Conservation (phyloP, 306 rosid genomes). For the Malus orientalis region DNA sequence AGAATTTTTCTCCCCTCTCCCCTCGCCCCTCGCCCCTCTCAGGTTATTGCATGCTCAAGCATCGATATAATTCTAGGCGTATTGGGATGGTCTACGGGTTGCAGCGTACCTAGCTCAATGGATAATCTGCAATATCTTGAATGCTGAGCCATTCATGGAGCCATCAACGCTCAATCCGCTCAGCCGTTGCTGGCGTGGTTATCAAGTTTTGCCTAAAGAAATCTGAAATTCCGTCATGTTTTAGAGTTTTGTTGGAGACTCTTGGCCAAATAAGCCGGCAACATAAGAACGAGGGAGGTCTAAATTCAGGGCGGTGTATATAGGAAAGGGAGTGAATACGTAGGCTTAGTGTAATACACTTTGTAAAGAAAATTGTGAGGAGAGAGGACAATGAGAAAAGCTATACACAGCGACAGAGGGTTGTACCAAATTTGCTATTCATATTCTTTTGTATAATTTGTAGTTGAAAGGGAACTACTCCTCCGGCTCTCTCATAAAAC, state of each 20-base stretch:
- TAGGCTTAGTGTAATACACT: conserved; percentile 37
- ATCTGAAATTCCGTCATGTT: conserved; percentile 7
- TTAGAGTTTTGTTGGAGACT: conserved; percentile 35
- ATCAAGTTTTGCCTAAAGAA: conserved; percentile 70
- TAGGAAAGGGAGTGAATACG: conserved; percentile 60
- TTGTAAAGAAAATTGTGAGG: conserved; percentile 52
- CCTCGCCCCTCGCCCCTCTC: conserved; percentile 6
- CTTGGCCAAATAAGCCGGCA: conserved; percentile 44
- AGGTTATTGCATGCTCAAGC: conserved; percentile 64
- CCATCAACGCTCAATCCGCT: conserved; percentile 8
- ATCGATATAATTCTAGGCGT: conserved; percentile 69
- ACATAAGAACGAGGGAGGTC: conserved; percentile 39
- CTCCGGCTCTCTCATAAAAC: too few species aligned
- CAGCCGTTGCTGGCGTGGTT: conserved; percentile 33
- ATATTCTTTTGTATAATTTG: not conserved
- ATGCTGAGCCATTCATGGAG: conserved; percentile 36
- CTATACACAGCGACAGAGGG: conserved; percentile 20
- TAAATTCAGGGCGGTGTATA: conserved; percentile 64
- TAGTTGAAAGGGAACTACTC: too few species aligned
- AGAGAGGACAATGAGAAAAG: conserved; percentile 16
- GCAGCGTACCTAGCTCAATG: conserved; percentile 79
- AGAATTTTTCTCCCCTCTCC: not conserved
- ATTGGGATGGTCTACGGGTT: conserved; percentile 95
- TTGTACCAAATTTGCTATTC: conserved; percentile 18
- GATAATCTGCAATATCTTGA: conserved; percentile 43